Evolutionary conservation across 2,329 filamentous ascomycete genomes (phyloP).

Genomic region (Fusarium nematophilum): DNA sequence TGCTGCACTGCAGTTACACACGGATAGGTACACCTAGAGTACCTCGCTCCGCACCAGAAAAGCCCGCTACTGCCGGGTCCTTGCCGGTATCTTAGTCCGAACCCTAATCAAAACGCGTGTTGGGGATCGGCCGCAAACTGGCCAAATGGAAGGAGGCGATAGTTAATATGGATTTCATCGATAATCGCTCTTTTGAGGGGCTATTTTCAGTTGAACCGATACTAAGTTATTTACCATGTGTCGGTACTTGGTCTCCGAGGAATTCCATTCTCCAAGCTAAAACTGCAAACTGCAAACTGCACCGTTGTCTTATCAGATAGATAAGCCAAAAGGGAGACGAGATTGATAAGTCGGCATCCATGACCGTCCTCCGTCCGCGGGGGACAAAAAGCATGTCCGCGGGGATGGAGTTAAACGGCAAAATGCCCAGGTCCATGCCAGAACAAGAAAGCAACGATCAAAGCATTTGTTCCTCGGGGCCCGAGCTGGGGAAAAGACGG

Average conservation of each 20-base stretch:
- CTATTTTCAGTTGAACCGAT: no score
- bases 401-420: background rate
- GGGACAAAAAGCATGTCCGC: background rate
- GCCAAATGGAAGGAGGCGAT: slow-evolving; percentile 32
- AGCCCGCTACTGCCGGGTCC: background rate
- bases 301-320: slow-evolving; percentile 25
- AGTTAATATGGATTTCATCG: slow-evolving; percentile 20
- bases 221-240: slow-evolving; percentile 1
- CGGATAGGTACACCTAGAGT: background rate
- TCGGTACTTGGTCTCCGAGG: slow-evolving; percentile 16
- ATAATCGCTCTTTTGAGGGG: background rate
- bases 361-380: background rate
- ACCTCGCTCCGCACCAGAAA: background rate
- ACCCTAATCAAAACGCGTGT: slow-evolving; percentile 13
- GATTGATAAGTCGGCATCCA: slow-evolving; percentile 32
- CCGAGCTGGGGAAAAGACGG: background rate
- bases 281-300: no score
- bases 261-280: slow-evolving; percentile 9
- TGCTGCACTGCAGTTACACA: background rate
- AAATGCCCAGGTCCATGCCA: background rate
- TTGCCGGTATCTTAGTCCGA: slow-evolving; percentile 23
- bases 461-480: background rate
- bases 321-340: slow-evolving; percentile 12
- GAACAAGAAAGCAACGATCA: background rate
- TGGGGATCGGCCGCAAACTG: slow-evolving; percentile 27